Conservation (phyloP, 345 rosid species). For the Aquilaria yunnanensis region DNA sequence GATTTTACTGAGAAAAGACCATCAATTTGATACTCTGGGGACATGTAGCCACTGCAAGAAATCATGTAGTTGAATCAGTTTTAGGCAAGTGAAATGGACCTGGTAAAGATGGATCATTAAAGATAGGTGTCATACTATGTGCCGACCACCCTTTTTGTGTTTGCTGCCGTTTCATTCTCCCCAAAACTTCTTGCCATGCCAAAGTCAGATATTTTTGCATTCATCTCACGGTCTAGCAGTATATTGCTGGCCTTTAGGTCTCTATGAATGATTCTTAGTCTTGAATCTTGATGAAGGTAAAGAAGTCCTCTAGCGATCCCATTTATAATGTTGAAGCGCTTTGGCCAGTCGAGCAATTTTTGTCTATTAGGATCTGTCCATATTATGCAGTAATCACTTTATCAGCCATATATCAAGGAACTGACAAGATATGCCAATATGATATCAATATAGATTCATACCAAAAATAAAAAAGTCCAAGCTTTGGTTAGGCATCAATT, state of each 20-base stretch:
- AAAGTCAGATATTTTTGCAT: constrained; percentile 35
- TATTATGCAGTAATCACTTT: too few species aligned
- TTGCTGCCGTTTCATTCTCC: constrained; percentile 20
- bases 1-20: constrained; percentile 28
- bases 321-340: constrained; percentile 22
- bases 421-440: too few species aligned
- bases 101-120: too few species aligned
- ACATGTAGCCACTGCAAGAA: constrained; percentile 25
- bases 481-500: constrained; percentile 12
- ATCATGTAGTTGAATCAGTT: too few species aligned
- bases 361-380: neutral
- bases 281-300: constrained; percentile 39
- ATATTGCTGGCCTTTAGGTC: constrained; percentile 29
- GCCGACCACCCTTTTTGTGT: constrained; percentile 6
- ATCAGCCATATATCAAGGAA: too few species aligned
- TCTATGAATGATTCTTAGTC: constrained; percentile 21
- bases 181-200: constrained; percentile 32
- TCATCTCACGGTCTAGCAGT: constrained; percentile 28
- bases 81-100: neutral
- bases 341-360: constrained; percentile 25
- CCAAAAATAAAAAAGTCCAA: constrained; percentile 9
- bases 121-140: constrained; percentile 7
- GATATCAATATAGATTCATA: neutral
- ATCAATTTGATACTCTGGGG: constrained; percentile 22
- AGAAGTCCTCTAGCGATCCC: constrained; percentile 39